phyloP scores from a whole-genome alignment of 306 rosid species.

The Quercus wislizeni region DNA sequence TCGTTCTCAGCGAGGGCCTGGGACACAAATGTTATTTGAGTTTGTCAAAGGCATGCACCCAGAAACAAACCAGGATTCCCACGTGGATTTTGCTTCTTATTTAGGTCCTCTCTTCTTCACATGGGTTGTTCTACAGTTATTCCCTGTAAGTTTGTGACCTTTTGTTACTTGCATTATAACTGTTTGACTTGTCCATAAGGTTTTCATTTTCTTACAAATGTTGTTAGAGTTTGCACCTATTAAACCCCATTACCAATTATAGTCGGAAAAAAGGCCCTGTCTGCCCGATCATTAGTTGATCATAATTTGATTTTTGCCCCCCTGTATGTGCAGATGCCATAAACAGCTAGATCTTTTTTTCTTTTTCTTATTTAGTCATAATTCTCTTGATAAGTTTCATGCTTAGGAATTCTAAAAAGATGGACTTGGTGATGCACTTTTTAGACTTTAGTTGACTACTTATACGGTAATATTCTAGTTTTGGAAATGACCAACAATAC shows the following conservation, averaged over 20 bases:
- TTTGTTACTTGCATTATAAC: background rate
- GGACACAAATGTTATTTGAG: conserved; percentile 63
- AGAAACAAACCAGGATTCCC: conserved; percentile 35
- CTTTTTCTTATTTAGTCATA: too few species aligned
- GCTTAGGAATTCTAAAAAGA: too few species aligned
- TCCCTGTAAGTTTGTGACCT: conserved; percentile 47
- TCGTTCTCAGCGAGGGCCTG: conserved; percentile 57
- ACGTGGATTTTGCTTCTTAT: conserved; percentile 73
- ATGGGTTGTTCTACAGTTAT: conserved; percentile 86
- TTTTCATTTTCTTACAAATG: background rate
- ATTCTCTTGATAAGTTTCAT: too few species aligned
- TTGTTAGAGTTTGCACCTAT: background rate
- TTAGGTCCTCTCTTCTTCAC: conserved; percentile 80
- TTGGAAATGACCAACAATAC: too few species aligned
- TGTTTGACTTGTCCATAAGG: background rate
- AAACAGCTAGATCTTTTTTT: too few species aligned
- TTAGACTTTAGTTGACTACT: too few species aligned
- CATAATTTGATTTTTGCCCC: background rate
- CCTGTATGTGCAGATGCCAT: too few species aligned
- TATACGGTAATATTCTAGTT: too few species aligned
- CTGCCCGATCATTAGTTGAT: background rate
- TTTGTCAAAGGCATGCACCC: conserved; percentile 90
- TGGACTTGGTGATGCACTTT: too few species aligned
- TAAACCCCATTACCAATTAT: background rate
- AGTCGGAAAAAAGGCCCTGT: too few species aligned